Conservation (phyloP, 148 eudicot genomes). For the Arbutus unedo region DNA sequence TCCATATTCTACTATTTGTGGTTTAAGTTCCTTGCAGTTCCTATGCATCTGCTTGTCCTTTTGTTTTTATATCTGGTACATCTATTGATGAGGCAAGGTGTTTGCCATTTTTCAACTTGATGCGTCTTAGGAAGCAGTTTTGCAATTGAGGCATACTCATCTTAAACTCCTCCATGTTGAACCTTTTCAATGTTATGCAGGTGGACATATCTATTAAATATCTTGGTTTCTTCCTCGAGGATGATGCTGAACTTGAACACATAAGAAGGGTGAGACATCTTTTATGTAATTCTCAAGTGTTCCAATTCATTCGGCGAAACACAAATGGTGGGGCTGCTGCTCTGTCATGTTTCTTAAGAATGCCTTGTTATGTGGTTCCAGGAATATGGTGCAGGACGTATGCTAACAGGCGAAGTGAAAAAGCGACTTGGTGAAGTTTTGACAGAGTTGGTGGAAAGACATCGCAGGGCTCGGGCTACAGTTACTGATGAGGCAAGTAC, state of each 20-base stretch:
- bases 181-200: constrained; percentile 31
- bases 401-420: constrained; percentile 95
- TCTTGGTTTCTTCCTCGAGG: constrained; percentile 95
- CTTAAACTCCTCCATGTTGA: background rate
- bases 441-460: constrained; percentile 86
- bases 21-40: background rate
- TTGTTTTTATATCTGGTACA: background rate
- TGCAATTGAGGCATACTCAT: background rate
- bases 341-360: background rate
- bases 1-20: background rate
- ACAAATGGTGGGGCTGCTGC: background rate
- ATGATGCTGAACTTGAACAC: constrained; percentile 85
- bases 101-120: constrained; percentile 3
- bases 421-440: constrained; percentile 73
- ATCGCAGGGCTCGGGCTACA: constrained; percentile 76
- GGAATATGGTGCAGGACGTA: constrained; percentile 88
- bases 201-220: constrained; percentile 89
- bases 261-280: constrained; percentile 53
- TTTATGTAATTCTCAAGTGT: background rate
- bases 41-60: background rate
- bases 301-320: background rate
- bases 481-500: constrained; percentile 82
- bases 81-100: background rate
- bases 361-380: constrained; percentile 22
- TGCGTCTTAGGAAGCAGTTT: background rate